These are phyloP conservation scores for Endocalyx cinctus DNA, from an alignment of 2,329 filamentous ascomycete genomes.

Conservation along the genomic window DNA sequence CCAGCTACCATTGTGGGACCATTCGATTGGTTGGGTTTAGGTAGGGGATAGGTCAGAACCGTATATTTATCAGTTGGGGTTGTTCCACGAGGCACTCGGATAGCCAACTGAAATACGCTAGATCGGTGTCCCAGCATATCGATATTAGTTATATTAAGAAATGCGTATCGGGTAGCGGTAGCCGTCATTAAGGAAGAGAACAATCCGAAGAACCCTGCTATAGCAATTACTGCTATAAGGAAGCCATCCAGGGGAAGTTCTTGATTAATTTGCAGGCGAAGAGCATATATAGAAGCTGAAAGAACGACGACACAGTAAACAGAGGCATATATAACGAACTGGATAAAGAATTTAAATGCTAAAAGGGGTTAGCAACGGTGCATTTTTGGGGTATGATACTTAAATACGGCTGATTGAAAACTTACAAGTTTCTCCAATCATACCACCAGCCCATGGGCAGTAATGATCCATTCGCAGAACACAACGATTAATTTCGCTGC, in stretches of 20 bases:
- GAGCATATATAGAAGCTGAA: conserved; percentile 58
- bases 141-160: conserved; percentile 77
- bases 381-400: background rate
- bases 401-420: conserved; percentile 13
- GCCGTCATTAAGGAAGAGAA: conserved; percentile 75
- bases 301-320: conserved; percentile 63
- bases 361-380: conserved; percentile 16
- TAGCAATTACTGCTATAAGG: conserved; percentile 61
- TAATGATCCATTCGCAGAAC: conserved; percentile 92
- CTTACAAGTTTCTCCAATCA: conserved; percentile 74
- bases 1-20: conserved; percentile 7
- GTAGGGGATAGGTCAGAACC: conserved; percentile 57
- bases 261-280: conserved; percentile 48
- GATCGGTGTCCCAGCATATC: conserved; percentile 64
- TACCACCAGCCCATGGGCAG: conserved; percentile 94
- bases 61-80: conserved; percentile 37
- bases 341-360: conserved; percentile 88
- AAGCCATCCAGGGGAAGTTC: conserved; percentile 46
- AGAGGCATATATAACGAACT: conserved; percentile 73
- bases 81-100: conserved; percentile 58
- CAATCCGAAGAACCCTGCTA: conserved; percentile 71
- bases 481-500: conserved; percentile 74
- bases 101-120: conserved; percentile 67
- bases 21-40: conserved; percentile 17
- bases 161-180: conserved; percentile 65